Evolutionary conservation across 139 green algal species (phyloP).

Genomic region (Yamagishiella unicocca): DNA sequence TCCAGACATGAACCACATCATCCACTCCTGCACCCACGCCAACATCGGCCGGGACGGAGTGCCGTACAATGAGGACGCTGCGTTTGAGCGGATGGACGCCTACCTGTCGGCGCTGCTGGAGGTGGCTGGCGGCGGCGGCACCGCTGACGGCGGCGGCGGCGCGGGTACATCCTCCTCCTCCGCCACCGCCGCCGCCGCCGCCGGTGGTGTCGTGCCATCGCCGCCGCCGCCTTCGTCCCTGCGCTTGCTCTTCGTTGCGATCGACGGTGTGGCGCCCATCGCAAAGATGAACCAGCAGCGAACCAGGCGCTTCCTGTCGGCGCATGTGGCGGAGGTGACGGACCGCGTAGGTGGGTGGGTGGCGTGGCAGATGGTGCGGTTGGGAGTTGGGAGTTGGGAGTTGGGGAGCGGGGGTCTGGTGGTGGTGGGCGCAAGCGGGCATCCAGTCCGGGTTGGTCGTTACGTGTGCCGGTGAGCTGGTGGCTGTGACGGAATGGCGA

Average conservation of each 20-base stretch:
- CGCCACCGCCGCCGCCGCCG: not conserved
- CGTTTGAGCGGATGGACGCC: slow-evolving; percentile 66
- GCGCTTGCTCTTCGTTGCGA: slow-evolving; percentile 65
- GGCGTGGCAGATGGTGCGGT: slow-evolving; percentile 27
- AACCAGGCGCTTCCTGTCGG: slow-evolving; percentile 86
- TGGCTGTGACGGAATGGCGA: too few species aligned
- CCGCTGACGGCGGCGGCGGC: not conserved
- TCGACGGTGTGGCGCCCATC: slow-evolving; percentile 86
- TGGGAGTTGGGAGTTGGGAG: slow-evolving; percentile 39
- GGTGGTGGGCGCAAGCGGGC: too few species aligned
- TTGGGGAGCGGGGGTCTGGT: not conserved
- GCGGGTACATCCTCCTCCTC: not conserved
- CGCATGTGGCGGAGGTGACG: slow-evolving; percentile 73
- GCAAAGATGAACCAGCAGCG: slow-evolving; percentile 97
- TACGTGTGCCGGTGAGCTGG: too few species aligned
- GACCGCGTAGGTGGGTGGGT: slow-evolving; percentile 71
- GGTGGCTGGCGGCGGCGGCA: slow-evolving; percentile 49
- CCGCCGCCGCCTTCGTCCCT: not conserved
- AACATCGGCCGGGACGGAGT: not conserved
- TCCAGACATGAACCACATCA: slow-evolving; percentile 91
- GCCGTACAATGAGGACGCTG: not conserved
- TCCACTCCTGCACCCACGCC: slow-evolving; percentile 79
- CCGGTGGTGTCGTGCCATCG: too few species aligned
- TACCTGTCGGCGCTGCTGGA: slow-evolving; percentile 88
- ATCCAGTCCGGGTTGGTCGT: too few species aligned